These are phyloP conservation scores for Diaporthe citri DNA, from an alignment of 2,329 filamentous ascomycete species.

Conservation along the genomic window DNA sequence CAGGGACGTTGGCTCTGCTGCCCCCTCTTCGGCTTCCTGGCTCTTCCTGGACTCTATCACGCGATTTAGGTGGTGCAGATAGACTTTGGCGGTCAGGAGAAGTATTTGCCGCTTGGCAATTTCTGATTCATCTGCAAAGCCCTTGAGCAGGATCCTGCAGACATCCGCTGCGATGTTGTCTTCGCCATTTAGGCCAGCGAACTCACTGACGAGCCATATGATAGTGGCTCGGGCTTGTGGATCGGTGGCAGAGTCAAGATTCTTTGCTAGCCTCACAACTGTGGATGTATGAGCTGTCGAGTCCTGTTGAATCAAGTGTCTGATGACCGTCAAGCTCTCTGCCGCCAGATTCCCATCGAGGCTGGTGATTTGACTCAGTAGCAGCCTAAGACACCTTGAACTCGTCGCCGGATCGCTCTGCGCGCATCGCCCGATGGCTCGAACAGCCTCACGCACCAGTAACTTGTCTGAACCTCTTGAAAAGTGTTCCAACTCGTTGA, in stretches of 20 bases:
- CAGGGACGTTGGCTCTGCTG: slow-evolving; percentile 46
- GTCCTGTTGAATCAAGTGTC: slow-evolving; percentile 94
- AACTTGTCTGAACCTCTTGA: slow-evolving; percentile 79
- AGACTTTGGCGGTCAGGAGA: slow-evolving; percentile 94
- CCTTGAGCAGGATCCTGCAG: slow-evolving; percentile 86
- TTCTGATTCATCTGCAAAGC: slow-evolving; percentile 87
- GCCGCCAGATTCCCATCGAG: slow-evolving; percentile 89
- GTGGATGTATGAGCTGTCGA: slow-evolving; percentile 85
- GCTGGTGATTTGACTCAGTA: slow-evolving; percentile 89
- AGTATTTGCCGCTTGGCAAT: slow-evolving; percentile 92
- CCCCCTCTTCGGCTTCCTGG: slow-evolving; percentile 53
- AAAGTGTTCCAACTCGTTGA: slow-evolving; percentile 96
- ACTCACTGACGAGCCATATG: slow-evolving; percentile 97
- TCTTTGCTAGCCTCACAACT: slow-evolving; percentile 89
- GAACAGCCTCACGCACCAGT: slow-evolving; percentile 88
- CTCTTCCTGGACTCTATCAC: slow-evolving; percentile 52
- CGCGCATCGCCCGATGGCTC: slow-evolving; percentile 93
- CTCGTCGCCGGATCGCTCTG: slow-evolving; percentile 80
- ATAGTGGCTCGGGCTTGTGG: slow-evolving; percentile 93
- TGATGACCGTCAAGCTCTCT: slow-evolving; percentile 93
- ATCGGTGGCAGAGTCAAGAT: slow-evolving; percentile 89
- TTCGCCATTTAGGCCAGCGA: slow-evolving; percentile 81
- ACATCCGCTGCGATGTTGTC: slow-evolving; percentile 96
- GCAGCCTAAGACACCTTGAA: slow-evolving; percentile 82
- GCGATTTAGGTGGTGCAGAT: slow-evolving; percentile 86